phyloP scores from a whole-genome alignment of 83 land plant genomes.

The Picea mariana region DNA sequence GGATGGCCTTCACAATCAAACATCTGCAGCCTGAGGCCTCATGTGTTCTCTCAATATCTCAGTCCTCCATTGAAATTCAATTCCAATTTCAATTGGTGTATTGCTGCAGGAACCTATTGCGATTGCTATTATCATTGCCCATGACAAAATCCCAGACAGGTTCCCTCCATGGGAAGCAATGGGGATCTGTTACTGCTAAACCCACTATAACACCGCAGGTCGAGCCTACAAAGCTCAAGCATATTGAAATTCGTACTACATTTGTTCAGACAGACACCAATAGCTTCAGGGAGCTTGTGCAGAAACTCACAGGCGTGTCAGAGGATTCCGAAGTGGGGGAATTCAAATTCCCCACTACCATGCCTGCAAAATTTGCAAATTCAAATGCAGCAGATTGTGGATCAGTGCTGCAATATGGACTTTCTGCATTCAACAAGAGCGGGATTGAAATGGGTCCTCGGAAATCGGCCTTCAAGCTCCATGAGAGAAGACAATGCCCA shows the following conservation, averaged over 20 bases:
- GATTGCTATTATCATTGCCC: no score
- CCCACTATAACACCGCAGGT: neutral
- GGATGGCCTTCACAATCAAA: no score
- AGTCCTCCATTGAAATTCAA: no score
- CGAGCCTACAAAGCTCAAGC: neutral
- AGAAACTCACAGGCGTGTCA: conserved; percentile 46
- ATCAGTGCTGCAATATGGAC: neutral
- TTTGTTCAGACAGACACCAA: conserved; percentile 21
- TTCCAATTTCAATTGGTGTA: no score
- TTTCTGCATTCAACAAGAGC: neutral
- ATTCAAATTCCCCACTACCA: neutral
- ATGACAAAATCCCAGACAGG: conserved; percentile 9
- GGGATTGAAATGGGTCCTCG: conserved; percentile 12
- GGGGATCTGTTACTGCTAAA: neutral
- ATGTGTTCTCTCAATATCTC: no score
- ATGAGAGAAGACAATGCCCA: conserved; percentile 33
- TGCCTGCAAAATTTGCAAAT: neutral
- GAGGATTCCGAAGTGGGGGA: neutral
- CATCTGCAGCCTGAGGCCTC: no score
- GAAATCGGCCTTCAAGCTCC: conserved; percentile 37
- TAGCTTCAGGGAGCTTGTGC: conserved; percentile 34
- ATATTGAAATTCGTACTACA: conserved; percentile 15
- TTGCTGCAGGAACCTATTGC: no score
- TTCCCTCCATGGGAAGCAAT: neutral
- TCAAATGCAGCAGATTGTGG: neutral